These are phyloP conservation scores for Penicillium pulvis DNA, from an alignment of 495 filamentous ascomycete genomes.

Conservation along the genomic window DNA sequence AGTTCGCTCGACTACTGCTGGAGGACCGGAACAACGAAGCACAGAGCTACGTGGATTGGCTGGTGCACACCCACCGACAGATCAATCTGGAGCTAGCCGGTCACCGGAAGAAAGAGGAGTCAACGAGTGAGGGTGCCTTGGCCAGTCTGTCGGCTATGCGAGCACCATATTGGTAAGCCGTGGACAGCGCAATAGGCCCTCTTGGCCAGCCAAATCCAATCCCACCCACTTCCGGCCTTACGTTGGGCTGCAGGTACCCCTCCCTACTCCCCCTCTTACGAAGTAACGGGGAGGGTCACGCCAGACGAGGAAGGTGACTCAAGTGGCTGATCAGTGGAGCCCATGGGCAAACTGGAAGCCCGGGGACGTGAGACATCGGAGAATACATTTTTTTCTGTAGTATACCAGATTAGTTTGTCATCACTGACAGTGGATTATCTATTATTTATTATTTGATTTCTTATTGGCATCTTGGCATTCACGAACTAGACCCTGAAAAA, in stretches of 20 bases:
- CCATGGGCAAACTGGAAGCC: not conserved
- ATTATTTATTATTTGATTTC: not conserved
- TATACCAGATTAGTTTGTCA: constrained; percentile 1
- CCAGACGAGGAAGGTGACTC: constrained; percentile 22
- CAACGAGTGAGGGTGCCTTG: constrained; percentile 52
- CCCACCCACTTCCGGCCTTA: constrained; percentile 2
- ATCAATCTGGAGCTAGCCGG: constrained; percentile 86
- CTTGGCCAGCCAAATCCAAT: constrained; percentile 9
- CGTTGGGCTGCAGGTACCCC: constrained; percentile 14
- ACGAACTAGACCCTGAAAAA: no score
- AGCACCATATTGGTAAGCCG: constrained; percentile 65
- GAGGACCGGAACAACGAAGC: constrained; percentile 98
- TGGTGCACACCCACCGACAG: constrained; percentile 91
- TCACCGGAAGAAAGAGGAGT: constrained; percentile 74
- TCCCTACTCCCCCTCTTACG: not conserved
- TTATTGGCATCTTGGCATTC: not conserved
- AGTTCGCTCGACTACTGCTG: constrained; percentile 87
- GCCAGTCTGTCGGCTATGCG: constrained; percentile 68
- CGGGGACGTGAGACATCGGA: not conserved
- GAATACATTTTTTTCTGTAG: not conserved
- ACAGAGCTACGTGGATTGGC: constrained; percentile 96
- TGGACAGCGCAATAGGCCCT: not conserved
- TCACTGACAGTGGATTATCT: not conserved
- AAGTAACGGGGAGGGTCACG: not conserved
- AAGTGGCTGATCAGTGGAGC: constrained; percentile 23